Percentiles rank a stretch among this genome's conserved stretches.
These are phyloP conservation scores for Nakaseomyces glabratus DNA, from an alignment of 1,139 yeast species.

Conservation along the genomic window DNA sequence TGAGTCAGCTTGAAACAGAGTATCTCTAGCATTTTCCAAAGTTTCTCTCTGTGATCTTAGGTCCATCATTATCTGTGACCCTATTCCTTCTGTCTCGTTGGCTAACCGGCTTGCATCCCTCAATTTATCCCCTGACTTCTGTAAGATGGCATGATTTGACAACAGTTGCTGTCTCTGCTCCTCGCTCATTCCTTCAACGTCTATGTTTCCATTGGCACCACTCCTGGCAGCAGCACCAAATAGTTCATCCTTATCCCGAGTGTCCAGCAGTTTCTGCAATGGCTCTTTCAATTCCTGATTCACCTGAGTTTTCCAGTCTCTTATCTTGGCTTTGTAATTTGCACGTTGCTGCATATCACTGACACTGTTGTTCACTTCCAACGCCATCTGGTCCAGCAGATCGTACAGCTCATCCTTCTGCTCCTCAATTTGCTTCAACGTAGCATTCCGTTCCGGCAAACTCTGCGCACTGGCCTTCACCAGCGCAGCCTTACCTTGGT, in stretches of 20 bases:
- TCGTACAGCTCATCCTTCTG: constrained; percentile 29
- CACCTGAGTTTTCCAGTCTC: constrained; percentile 25
- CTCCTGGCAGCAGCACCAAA: constrained; percentile 18
- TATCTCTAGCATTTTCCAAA: constrained; percentile 70
- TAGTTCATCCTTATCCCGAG: constrained; percentile 23
- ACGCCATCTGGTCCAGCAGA: constrained; percentile 30
- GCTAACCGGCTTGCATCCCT: constrained; percentile 87
- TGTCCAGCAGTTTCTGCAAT: constrained; percentile 23
- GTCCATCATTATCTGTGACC: constrained; percentile 84
- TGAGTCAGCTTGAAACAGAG: constrained; percentile 81
- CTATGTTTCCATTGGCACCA: constrained; percentile 7
- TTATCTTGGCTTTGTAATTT: constrained; percentile 21
- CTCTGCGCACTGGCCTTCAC: constrained; percentile 19
- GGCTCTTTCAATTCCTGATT: constrained; percentile 21
- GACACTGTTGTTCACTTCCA: constrained; percentile 27
- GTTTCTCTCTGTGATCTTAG: constrained; percentile 92
- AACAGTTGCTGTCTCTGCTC: constrained; percentile 77
- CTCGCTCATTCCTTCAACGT: constrained; percentile 35
- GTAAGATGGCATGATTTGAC: constrained; percentile 70
- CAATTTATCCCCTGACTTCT: constrained; percentile 72
- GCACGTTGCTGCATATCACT: constrained; percentile 20
- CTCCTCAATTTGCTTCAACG: constrained; percentile 24
- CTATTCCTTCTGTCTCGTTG: constrained; percentile 82
- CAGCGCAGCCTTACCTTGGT: constrained; percentile 20
- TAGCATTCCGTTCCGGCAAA: constrained; percentile 20